A percentile compares a stretch with the other conserved stretches of the same genome.
These are phyloP conservation scores for Hyphopichia homilentoma DNA, from an alignment of 805 yeast species.

Conservation along the genomic window DNA sequence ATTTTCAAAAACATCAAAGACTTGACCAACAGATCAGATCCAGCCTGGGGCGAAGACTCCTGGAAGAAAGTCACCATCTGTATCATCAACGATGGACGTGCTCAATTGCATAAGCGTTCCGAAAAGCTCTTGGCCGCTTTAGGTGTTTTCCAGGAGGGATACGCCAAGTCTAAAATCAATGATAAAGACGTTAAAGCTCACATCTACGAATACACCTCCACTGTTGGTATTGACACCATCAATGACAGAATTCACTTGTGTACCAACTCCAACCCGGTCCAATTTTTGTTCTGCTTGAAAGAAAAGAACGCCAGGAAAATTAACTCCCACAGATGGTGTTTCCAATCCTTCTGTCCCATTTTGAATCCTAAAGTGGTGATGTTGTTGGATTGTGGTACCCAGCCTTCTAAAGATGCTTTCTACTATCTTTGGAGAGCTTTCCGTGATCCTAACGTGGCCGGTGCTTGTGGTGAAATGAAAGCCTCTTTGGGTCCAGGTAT, in stretches of 20 bases:
- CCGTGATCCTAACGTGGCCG: constrained; percentile 79
- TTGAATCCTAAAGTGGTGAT: constrained; percentile 80
- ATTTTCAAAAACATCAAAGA: constrained; percentile 83
- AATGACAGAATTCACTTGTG: constrained; percentile 64
- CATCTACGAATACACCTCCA: constrained; percentile 88
- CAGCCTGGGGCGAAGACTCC: constrained; percentile 90
- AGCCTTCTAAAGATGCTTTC: constrained; percentile 79
- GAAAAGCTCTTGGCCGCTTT: constrained; percentile 77
- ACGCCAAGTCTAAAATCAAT: constrained; percentile 87
- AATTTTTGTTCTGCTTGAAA: constrained; percentile 82
- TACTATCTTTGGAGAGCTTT: constrained; percentile 90
- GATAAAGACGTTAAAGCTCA: constrained; percentile 80
- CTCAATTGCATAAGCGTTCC: constrained; percentile 74
- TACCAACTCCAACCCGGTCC: constrained; percentile 74
- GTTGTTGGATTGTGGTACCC: constrained; percentile 91
- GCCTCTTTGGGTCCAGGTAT: constrained; percentile 68
- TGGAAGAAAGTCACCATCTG: constrained; percentile 94
- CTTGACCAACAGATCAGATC: constrained; percentile 59
- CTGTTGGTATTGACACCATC: constrained; percentile 76
- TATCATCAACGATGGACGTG: constrained; percentile 89
- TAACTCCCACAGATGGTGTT: constrained; percentile 95
- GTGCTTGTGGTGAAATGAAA: constrained; percentile 96
- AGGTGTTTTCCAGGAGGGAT: constrained; percentile 93
- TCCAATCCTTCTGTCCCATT: constrained; percentile 85
- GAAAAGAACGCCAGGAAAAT: constrained; percentile 87